phyloP scores from a whole-genome alignment of 495 filamentous ascomycete genomes.

The Hyaloscypha variabilis region DNA sequence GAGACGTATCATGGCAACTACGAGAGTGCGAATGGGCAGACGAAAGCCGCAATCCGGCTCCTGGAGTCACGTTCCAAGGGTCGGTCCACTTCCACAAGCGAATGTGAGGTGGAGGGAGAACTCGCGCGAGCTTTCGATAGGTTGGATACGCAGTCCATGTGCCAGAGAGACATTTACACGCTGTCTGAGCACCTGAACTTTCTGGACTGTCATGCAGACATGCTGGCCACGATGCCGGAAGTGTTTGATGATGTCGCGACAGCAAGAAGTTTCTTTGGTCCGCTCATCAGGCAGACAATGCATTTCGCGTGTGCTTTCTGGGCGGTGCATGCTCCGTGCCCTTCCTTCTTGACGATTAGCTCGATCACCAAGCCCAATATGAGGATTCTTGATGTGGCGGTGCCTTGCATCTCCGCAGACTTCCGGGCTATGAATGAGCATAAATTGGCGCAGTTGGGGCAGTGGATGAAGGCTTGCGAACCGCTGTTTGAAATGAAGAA shows the following conservation, averaged over 20 bases:
- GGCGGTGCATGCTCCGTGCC: constrained; percentile 7
- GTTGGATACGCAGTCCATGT: not conserved
- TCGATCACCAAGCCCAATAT: too few species aligned
- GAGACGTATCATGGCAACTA: constrained; percentile 3
- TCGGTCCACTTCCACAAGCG: not conserved
- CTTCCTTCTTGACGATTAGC: too few species aligned
- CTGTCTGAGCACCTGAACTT: not conserved
- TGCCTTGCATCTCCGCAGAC: too few species aligned
- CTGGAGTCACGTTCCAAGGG: not conserved
- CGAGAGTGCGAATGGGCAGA: not conserved
- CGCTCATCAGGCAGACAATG: not conserved
- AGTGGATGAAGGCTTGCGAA: too few species aligned
- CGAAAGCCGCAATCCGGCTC: not conserved
- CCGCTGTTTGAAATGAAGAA: too few species aligned
- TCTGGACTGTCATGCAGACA: not conserved
- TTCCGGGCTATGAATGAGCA: too few species aligned
- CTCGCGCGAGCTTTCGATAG: not conserved
- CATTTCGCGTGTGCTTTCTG: not conserved
- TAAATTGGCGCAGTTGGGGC: too few species aligned
- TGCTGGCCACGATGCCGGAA: not conserved
- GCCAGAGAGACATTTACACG: not conserved
- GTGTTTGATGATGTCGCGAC: not conserved
- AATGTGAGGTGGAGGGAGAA: not conserved
- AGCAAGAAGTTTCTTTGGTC: not conserved
- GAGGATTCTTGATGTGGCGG: too few species aligned